phyloP scores from a whole-genome alignment of 345 rosid species.

The Citrus maxima region DNA sequence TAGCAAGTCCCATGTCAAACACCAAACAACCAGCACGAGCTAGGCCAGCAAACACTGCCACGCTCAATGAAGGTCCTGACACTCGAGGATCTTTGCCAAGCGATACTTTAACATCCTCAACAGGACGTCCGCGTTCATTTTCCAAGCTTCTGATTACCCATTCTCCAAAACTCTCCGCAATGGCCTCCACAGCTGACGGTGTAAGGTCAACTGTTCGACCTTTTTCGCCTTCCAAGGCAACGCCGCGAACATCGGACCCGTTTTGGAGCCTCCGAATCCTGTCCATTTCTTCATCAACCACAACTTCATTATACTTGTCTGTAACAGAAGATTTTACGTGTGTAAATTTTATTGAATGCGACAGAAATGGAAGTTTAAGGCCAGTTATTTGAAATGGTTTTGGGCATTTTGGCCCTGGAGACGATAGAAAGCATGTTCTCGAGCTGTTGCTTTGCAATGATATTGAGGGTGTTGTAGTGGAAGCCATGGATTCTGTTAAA shows the following conservation, averaged over 20 bases:
- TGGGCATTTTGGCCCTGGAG: constrained; percentile 13
- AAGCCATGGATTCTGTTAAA: constrained; percentile 29
- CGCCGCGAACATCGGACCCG: constrained; percentile 91
- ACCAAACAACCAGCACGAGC: constrained; percentile 74
- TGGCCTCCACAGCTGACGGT: constrained; percentile 84
- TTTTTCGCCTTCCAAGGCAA: constrained; percentile 85
- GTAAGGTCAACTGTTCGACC: constrained; percentile 70
- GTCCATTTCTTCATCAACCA: constrained; percentile 71
- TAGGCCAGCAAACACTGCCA: constrained; percentile 75
- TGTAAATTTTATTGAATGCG: neutral
- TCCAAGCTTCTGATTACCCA: constrained; percentile 57
- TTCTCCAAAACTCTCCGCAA: constrained; percentile 89
- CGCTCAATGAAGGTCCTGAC: constrained; percentile 59
- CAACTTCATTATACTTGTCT: constrained; percentile 35
- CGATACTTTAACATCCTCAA: constrained; percentile 49
- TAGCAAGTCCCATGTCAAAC: constrained; percentile 89
- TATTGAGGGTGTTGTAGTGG: constrained; percentile 24
- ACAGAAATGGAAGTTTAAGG: constrained; percentile 14
- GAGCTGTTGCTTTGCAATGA: constrained; percentile 22
- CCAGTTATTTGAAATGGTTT: constrained; percentile 1
- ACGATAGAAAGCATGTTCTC: constrained; percentile 26
- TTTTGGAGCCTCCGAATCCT: constrained; percentile 76
- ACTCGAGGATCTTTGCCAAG: constrained; percentile 85
- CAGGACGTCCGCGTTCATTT: constrained; percentile 24
- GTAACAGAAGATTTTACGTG: constrained; percentile 28